Evolutionary conservation across 371 early-diverging fungal species (phyloP).

Genomic region (Nematocida displodere): DNA sequence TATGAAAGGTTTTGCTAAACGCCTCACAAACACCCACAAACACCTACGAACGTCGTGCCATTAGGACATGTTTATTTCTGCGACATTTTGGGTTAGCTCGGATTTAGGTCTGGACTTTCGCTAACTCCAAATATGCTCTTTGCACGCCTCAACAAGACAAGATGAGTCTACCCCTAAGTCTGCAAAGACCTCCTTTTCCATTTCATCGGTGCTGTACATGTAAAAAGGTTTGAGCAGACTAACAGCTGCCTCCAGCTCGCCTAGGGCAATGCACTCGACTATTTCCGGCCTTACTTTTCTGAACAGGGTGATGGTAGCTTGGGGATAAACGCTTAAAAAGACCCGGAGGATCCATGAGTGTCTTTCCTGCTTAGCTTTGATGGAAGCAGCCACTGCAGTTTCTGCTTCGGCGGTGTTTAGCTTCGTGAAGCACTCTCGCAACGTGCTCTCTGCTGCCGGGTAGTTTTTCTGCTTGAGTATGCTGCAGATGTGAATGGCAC

Average conservation of each 20-base stretch:
- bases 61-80: too few relatives aligned
- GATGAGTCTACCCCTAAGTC: not conserved
- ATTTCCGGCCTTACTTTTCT: not conserved
- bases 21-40: too few relatives aligned
- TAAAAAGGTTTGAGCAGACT: conserved; percentile 25
- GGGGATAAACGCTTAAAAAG: not conserved
- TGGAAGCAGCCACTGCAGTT: not conserved
- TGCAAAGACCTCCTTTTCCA: not conserved
- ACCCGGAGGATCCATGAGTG: not conserved
- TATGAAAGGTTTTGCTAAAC: too few relatives aligned
- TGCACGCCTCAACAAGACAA: not conserved
- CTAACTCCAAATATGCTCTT: conserved; percentile 36
- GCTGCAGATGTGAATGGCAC: conserved; percentile 6
- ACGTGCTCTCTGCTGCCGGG: not conserved
- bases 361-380: not conserved
- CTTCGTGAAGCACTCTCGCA: conserved; percentile 17
- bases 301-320: not conserved
- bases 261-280: not conserved
- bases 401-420: not conserved
- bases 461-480: not conserved
- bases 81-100: not conserved
- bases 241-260: not conserved
- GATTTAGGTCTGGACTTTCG: not conserved
- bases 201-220: conserved; percentile 35
- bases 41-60: not conserved